Evolutionary conservation across 2,329 filamentous ascomycete genomes (phyloP), one percentile per base, ranked within the genome.

Genomic region (Xylaria sp.): DNA sequence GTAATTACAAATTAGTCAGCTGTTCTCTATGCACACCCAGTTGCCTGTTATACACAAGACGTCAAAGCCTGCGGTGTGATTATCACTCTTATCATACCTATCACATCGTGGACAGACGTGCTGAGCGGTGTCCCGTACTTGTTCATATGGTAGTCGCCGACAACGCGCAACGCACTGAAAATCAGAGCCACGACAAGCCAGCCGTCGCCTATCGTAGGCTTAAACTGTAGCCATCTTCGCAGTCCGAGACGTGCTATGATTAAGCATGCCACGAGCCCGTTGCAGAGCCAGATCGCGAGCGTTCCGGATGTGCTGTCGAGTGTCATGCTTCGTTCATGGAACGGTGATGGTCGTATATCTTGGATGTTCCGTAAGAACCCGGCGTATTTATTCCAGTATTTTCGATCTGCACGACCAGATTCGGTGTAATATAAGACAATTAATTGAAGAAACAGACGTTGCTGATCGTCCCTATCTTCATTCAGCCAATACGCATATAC

Each of bases 251-350:
- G 68, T 10, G 47, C 10, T 17, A 69, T 9, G 50, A 69, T 65
- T 1, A 71, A 20, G 1, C 13, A 6, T 3, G 42, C 20, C 10
- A 64, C 50, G 33, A 64, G 2, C 5, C 44, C 59, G 31, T 62
- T 63, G 59, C 68, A 65, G 10, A 63, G 17, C 62, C 65, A 63
- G n/a, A 69, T 55, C 11, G 65, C 61, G n/a, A 69, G 17, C 0
- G 22, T n/a, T 7, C 53, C 57, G 11, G 61, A 57, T 36, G 29
- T 27, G 13, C 15, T 22, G 17, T 42, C 10, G 5, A 13, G 13
- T 2, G 27, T n/a, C 58, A 49, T 50, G 22, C 31, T 38, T 22
- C 42, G 42, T 22, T 22, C n/a, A n/a, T 45, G 3, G 3, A 20
- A 4, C 20, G 20, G 42, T n/a, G 7, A 22, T n/a, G 3, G 15